Percentiles rank a stretch among this genome's conserved stretches.
phyloP scores from a whole-genome alignment of 805 yeast species.

The Saccharomycopsis olivae region DNA sequence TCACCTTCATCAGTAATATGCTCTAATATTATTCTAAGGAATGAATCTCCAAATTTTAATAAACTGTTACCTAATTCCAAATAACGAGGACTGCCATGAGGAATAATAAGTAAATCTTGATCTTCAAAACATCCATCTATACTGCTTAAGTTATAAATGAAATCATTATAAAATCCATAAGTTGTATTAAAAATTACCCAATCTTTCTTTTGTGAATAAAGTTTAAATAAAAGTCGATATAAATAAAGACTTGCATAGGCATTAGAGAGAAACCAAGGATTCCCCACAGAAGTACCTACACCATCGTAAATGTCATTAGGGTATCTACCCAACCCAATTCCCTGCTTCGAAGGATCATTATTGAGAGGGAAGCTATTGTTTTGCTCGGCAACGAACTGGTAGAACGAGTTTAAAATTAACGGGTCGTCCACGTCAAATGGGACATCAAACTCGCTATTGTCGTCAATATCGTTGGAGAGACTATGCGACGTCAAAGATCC shows the following conservation, averaged over 20 bases:
- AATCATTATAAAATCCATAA: constrained; percentile 26
- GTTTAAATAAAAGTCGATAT: constrained; percentile 41
- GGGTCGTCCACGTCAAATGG: constrained; percentile 58
- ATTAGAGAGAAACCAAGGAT: constrained; percentile 75
- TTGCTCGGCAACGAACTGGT: constrained; percentile 57
- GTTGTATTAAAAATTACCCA: constrained; percentile 29
- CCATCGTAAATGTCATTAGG: constrained; percentile 74
- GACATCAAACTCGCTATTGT: constrained; percentile 28
- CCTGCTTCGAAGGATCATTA: constrained; percentile 32
- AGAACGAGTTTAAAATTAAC: constrained; percentile 51
- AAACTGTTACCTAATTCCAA: constrained; percentile 33
- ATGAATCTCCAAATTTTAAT: constrained; percentile 55
- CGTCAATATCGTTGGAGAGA: constrained; percentile 35
- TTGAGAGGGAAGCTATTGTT: constrained; percentile 70
- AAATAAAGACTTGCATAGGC: constrained; percentile 57
- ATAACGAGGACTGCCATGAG: constrained; percentile 23
- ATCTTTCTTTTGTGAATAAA: constrained; percentile 31
- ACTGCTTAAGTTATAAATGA: constrained; percentile 20
- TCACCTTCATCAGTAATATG: constrained; percentile 58
- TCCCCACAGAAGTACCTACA: constrained; percentile 50
- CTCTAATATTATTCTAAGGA: constrained; percentile 44
- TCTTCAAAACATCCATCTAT: constrained; percentile 1
- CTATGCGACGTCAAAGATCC: constrained; percentile 33
- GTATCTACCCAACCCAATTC: constrained; percentile 60
- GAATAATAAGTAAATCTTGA: constrained; percentile 6